Conservation (phyloP, 129 eudicot genomes). For the Tanacetum coccineum region DNA sequence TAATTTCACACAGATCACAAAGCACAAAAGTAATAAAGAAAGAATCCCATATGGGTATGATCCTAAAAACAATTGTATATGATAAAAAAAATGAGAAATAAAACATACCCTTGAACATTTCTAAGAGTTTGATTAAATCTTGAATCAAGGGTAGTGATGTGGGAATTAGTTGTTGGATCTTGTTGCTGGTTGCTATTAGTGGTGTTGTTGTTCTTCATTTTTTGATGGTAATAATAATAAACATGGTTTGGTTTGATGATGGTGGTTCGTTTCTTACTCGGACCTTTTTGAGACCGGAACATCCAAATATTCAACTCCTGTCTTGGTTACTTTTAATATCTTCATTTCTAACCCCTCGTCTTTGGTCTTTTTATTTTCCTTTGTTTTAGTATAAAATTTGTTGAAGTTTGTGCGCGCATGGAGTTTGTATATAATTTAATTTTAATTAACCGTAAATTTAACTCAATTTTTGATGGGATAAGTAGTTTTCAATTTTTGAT, state of each 20-base stretch:
- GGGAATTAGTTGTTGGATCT: constrained; percentile 33
- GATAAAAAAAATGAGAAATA: constrained; percentile 4
- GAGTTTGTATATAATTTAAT: too few relatives aligned
- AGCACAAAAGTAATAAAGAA: neutral
- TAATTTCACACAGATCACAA: constrained; percentile 11
- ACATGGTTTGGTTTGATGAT: constrained; percentile 22
- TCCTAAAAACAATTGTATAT: constrained; percentile 6
- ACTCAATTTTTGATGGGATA: too few relatives aligned
- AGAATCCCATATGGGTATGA: constrained; percentile 1
- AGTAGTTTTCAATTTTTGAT: too few relatives aligned
- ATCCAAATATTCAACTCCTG: constrained; percentile 30
- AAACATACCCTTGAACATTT: constrained; percentile 78
- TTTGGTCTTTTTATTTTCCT: too few relatives aligned
- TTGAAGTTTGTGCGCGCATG: too few relatives aligned
- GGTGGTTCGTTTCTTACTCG: constrained; percentile 29
- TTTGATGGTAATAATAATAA: constrained; percentile 29
- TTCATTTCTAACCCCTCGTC: too few relatives aligned
- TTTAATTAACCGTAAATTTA: too few relatives aligned
- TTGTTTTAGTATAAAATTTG: too few relatives aligned
- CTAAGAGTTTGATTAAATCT: constrained; percentile 92
- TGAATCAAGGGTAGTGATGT: constrained; percentile 61
- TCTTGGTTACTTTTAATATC: too few relatives aligned
- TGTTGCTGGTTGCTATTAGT: constrained; percentile 21
- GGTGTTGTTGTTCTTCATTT: constrained; percentile 42
- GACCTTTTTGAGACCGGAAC: constrained; percentile 28